Evolutionary conservation across 192 early-diverging fungal species (phyloP).

Genomic region (Podochytrium sp.): DNA sequence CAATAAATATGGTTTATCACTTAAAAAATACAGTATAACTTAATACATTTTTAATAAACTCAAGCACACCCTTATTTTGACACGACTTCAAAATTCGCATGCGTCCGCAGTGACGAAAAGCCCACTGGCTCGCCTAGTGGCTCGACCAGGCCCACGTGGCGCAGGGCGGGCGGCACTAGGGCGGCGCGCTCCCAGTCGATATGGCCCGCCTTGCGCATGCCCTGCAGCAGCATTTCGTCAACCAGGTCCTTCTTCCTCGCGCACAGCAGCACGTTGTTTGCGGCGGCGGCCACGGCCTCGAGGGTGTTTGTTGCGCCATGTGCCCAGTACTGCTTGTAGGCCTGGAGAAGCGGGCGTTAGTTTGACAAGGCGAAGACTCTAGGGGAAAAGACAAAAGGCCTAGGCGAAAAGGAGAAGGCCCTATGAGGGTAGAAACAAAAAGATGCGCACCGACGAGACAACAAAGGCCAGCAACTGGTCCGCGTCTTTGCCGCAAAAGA

Average conservation of each 20-base stretch:
- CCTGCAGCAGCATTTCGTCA: not conserved
- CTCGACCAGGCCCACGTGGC: too few relatives aligned
- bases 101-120: not conserved
- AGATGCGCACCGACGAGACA: not conserved
- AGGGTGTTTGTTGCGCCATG: too few relatives aligned
- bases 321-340: not conserved
- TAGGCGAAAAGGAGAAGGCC: not conserved
- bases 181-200: too few relatives aligned
- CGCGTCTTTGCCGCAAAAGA: not conserved
- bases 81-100: not conserved
- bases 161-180: too few relatives aligned
- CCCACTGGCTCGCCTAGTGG: too few relatives aligned
- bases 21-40: not conserved
- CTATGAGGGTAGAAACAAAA: not conserved
- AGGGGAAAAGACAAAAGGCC: not conserved
- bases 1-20: too few relatives aligned
- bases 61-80: not conserved
- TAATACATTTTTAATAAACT: too few relatives aligned
- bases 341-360: not conserved
- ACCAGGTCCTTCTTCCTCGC: not conserved
- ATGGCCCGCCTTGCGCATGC: too few relatives aligned
- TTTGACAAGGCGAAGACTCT: too few relatives aligned
- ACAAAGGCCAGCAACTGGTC: conserved; percentile 2
- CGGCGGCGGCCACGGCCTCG: too few relatives aligned
- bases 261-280: not conserved